phyloP scores from a whole-genome alignment of 768 basidiomycete genomes.

The Boletus tomentosulus region DNA sequence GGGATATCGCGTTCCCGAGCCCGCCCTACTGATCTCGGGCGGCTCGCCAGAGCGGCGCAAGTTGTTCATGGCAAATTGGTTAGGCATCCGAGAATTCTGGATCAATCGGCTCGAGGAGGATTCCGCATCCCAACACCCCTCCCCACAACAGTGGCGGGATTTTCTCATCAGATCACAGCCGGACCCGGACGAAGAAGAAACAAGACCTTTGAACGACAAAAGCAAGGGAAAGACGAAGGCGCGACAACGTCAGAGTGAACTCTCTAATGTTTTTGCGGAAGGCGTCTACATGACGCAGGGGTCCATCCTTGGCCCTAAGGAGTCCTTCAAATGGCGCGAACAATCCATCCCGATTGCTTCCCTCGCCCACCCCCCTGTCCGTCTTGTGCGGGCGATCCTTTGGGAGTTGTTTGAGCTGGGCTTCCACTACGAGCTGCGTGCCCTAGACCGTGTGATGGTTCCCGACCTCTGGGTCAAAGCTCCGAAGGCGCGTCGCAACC shows the following conservation, averaged over 20 bases:
- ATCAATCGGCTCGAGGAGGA: background rate
- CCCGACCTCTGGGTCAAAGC: background rate
- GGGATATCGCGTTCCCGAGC: slow-evolving; percentile 5
- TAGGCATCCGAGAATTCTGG: background rate
- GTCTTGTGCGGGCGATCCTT: slow-evolving; percentile 2
- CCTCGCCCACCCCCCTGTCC: background rate
- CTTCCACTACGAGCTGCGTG: slow-evolving; percentile 19
- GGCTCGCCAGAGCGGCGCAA: background rate
- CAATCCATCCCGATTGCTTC: background rate
- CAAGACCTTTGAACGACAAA: background rate
- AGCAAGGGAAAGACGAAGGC: background rate
- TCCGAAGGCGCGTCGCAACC: background rate
- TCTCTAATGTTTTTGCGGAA: background rate
- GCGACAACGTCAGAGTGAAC: background rate
- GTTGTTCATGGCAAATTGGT: slow-evolving; percentile 6
- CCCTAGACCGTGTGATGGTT: slow-evolving; percentile 8
- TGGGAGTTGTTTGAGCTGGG: slow-evolving; percentile 22
- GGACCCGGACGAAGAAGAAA: background rate
- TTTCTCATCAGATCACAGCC: slow-evolving; percentile 3
- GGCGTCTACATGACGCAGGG: background rate
- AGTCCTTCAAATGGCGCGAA: background rate
- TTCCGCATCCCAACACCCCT: slow-evolving; percentile 1
- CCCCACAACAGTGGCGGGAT: slow-evolving; percentile 7
- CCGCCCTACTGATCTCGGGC: background rate
- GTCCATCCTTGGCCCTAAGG: background rate